Evolutionary conservation across 805 yeast species (phyloP), one percentile per base, ranked within the genome.

Genomic region (Candida awuae): DNA sequence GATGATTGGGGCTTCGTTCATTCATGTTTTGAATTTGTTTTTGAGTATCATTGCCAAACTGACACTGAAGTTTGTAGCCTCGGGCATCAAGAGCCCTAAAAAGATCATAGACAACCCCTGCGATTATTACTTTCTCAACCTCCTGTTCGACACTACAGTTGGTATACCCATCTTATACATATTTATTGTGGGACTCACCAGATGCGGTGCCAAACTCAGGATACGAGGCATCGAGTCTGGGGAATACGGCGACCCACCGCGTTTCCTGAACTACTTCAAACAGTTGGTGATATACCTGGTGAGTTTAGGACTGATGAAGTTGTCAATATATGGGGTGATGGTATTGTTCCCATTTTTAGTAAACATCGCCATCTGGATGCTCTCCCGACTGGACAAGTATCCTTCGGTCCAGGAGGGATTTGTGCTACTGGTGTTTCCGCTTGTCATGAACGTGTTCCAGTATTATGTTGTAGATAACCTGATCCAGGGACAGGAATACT

Each of bases 41-140:
- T 63, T 85, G 32, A 81, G 95, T 28, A 71, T 86, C 6, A 41
- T 85, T 17, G 71, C 75, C 42, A 67, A 63, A 1, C 33, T 46
- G 14, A 42, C 18, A 30, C 29, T 6, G 22, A 5, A 32, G 4
- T 25, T 8, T 8, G 10, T 10, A 5, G 8, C 3, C 10, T 6
- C 20, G n/a, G n/a, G n/a, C 26, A 14, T 20, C 43, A 38, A 22
- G 46, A 47, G 20, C 41, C 45, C 37, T 43, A 50, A 33, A 59
- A 59, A 42, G 27, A 63, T 55, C n/a, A 63, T 56, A 4, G 71
- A 65, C 27, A 74, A 71, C 35, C 94, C 95, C 7, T 92, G 97
- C 60, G 90, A 85, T 50, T 92, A 96, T 92, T 90, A 92, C 63
- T 90, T 90, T 54, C 65, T 92, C 39, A 90, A 84, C 52, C 72